Evolutionary conservation across 352 stramenopile species (phyloP), one percentile per base, ranked within the genome.

Genomic region (Thalassiosira livingstoniorum): DNA sequence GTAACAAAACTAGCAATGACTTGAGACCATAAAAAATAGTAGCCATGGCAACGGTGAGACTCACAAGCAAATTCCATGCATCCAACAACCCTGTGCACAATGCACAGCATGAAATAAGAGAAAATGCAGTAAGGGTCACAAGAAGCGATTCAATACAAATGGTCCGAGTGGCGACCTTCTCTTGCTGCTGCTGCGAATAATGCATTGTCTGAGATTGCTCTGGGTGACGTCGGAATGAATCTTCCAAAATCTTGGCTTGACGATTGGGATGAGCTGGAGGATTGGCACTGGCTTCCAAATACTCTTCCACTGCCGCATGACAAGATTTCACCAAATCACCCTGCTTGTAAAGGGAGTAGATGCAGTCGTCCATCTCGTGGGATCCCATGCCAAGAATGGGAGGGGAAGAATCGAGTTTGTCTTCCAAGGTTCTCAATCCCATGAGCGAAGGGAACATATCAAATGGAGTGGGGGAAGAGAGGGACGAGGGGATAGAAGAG

Each of bases 341-440:
- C 67, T 81, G 74, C 21, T 51, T 21, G 31, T 58, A 69, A 51
- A 39, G 39, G 11, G 73, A 81, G 34, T 55, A 67, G 10, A n/a
- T n/a, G n/a, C n/a, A n/a, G n/a, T n/a, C n/a, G 47, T 58, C 27
- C 11, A 69, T 15, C 2, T 65, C 63, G n/a, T 60, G 13, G 10
- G 47, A n/a, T 0, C 70, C 70, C 2, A 45, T 43, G 13, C 25
- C 29, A 27, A 18, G 13, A 25, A 57, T 71, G 4, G 7, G 10
- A 0, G 23, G 25, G 29, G 15, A 13, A 21, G 71, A 55, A 47
- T 70, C 70, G 5, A 45, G 43, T 51, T 78, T 71, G 18, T 61
- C 21, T 32, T 82, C 75, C 3, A 77, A 13, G 21, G 43, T 13
- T 25, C 37, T 29, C 2, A 66, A 74, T 15, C 66, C 60, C 58